Evolutionary conservation across 805 yeast genomes (phyloP), one percentile per base, ranked within the genome.

Genomic region (Metschnikowia amazonensis): DNA sequence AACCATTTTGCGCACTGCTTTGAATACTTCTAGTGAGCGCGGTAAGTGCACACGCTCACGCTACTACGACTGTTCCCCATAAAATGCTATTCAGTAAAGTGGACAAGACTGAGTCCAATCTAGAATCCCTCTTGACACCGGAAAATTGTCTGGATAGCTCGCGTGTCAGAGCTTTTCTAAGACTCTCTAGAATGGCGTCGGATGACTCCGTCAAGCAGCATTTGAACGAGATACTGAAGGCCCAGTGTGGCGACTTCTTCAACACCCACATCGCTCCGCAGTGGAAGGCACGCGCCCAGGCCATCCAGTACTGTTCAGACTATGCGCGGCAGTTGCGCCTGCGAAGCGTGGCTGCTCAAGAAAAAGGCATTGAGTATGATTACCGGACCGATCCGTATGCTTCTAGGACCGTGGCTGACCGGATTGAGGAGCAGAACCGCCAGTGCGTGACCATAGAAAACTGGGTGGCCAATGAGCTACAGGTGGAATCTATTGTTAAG

Each of bases 361-460:
- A 45, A 13, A 20, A 35, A 2, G 17, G 20, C 16, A 47, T 52
- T 3, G 48, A 53, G 14, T 61, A 58, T 36, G 69, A 69, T 44
- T 56, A 69, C 34, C 52, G 73, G 25, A 45, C 60, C 2, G 72
- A 71, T 47, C 76, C 76, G 0, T 71, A 71, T 39, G 74, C 75
- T 5, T 46, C 50, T 20, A 58, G 54, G 42, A 52, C 58, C 42
- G 55, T 62, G 36, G 56, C 54, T 8, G 56, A 57, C 17, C 41
- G 48, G 25, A 16, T 62, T 3, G 52, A 60, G n/a, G 50, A 55
- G 11, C 65, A 57, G 43, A 65, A 47, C 36, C 46, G 54, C 3
- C 52, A 56, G 24, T 59, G 66, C 38, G 67, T 64, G 29, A 43
- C 56, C 8, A 57, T 71, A 5, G 67, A 65, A 17, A 58, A 55